These are phyloP conservation scores for Plasmodium cynomolgi DNA, from an alignment of 169 alveolate genomes.

Conservation along the genomic window DNA sequence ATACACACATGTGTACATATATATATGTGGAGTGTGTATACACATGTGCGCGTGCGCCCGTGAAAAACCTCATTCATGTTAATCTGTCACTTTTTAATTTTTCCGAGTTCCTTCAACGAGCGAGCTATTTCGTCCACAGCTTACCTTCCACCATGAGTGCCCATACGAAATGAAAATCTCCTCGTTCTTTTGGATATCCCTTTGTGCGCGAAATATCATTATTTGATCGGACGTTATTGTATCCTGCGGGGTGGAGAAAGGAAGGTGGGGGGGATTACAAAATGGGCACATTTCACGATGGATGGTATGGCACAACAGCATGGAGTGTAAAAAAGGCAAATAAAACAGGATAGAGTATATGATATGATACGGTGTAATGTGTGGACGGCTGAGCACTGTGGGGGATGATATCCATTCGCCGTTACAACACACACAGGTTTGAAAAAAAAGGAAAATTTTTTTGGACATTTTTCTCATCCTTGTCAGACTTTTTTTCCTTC, in stretches of 20 bases:
- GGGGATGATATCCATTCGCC: background rate
- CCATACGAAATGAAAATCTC: slow-evolving; percentile 67
- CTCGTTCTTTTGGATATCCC: slow-evolving; percentile 19
- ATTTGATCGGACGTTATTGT: slow-evolving; percentile 18
- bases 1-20: background rate
- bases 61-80: background rate
- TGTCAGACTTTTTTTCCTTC: background rate
- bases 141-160: slow-evolving; percentile 61
- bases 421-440: background rate
- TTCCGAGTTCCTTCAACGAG: background rate
- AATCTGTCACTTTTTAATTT: background rate
- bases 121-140: background rate
- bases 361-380: background rate
- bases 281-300: background rate
- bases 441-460: background rate
- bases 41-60: background rate
- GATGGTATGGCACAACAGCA: background rate
- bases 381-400: background rate
- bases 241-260: background rate
- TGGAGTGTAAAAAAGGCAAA: background rate
- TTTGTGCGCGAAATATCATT: slow-evolving; percentile 39
- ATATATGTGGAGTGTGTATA: background rate
- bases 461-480: background rate
- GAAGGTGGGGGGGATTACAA: background rate
- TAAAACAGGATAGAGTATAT: background rate